Evolutionary conservation across 2,329 filamentous ascomycete species (phyloP), one percentile per base, ranked within the genome.

Genomic region (Diaporthe australafricana): DNA sequence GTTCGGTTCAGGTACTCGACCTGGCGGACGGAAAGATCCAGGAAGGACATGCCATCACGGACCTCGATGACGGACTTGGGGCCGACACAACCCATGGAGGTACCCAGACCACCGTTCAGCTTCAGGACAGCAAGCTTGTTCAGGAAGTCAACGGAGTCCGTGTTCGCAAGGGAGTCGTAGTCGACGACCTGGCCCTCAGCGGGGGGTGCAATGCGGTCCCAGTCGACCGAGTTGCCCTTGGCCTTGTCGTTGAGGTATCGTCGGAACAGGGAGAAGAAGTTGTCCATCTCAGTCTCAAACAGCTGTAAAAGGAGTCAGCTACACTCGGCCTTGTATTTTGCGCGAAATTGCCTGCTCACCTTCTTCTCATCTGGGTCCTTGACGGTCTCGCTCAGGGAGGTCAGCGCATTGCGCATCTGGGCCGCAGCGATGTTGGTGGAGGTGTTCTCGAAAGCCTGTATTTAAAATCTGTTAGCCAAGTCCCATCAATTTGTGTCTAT

Each of bases 51-150:
- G 90, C 96, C 96, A 79, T 99, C 96, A 85, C 96, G 95, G 82
- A 99, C 96, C 85, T 99, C 96, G 79, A 99, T 99, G 81, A 99
- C 96, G 57, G 96, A 99, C 89, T 99, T 99, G 85, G 96, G 96
- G 75, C 96, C 96, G 79, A 99, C 96, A 79, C 96, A 99, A 81
- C 96, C 96, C 96, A 99, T 99, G 70, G 96, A 99, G 78, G 96
- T 99, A 90, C 96, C 96, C 65, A 99, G 92, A 88, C 96, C 96
- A 89, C 96, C 96, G 81, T 99, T 99, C 81, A 99, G 93, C 93
- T 99, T 99, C 83, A 99, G 91, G 62, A 99, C 96, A 53, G 96
- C 96, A 74, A 99, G 90, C 88, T 99, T 99, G 89, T 92, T 97
- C 77, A 99, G 90, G 89, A 98, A 98, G 80, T 94, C 91, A 75